Base-by-base conservation (phyloP, 108 stramenopile genomes). In the Seminavis robusta region DNA sequence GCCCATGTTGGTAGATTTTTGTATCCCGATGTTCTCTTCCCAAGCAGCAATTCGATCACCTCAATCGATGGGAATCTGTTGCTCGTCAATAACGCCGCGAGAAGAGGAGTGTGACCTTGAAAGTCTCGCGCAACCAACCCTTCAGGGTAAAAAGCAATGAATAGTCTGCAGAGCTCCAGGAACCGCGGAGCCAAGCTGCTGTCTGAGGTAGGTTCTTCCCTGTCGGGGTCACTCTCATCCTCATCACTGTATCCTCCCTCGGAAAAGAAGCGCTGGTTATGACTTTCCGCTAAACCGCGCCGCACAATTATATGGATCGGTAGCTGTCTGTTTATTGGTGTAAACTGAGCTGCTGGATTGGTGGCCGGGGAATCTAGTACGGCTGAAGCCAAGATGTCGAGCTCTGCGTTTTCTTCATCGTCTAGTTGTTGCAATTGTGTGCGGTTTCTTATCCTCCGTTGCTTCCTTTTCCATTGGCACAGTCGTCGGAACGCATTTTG, bases 141-240 rank as follows among this genome's bases (percentile, higher is more conserved):
- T 33, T 63, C 47, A n/a, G 79, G 79, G 54, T 67, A 71, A 2
- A 73, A 69, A 17, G 59, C 65, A 19, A 80, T 57, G 17, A 74
- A 19, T 23, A 71, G 47, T 49, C 67, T 53, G 38, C 72, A 19
- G 47, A 42, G 50, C 39, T 19, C 38, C 10, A 30, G 29, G 10
- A 34, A 27, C 16, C 47, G 43, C 4, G 25, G 43, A n/a, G n/a
- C n/a, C n/a, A n/a, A n/a, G n/a, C n/a, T n/a, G n/a, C n/a, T n/a
- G n/a, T n/a, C n/a, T n/a, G n/a, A n/a, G n/a, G n/a, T n/a, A n/a
- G n/a, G n/a, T n/a, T n/a, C n/a, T n/a, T n/a, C n/a, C n/a, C n/a
- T n/a, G n/a, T n/a, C n/a, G n/a, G n/a, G n/a, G n/a, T n/a, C n/a
- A n/a, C n/a, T n/a, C n/a, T n/a, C n/a, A n/a, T n/a, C n/a, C n/a